A percentile compares a stretch with the other conserved stretches of the same genome.
Conservation (phyloP, 352 stramenopile species). For the Globisporangium emineosum region DNA sequence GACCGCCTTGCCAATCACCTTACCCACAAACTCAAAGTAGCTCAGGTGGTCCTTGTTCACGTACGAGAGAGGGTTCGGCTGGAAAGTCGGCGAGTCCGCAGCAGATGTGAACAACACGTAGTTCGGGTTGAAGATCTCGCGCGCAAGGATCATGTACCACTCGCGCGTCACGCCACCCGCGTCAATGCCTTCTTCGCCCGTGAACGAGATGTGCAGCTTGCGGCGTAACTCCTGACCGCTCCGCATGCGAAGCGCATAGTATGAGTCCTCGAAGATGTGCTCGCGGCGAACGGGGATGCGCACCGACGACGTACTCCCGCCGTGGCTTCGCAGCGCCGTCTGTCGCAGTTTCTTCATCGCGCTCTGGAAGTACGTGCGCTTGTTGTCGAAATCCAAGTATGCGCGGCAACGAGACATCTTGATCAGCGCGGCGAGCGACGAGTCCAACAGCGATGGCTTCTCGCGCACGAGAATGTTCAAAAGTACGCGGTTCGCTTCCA, state of each 20-base stretch:
- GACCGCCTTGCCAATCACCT: conserved; percentile 99
- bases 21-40: conserved; percentile 98
- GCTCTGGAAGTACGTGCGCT: conserved; percentile 98
- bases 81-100: conserved; percentile 98
- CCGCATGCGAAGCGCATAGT: conserved; percentile 95
- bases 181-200: conserved; percentile 97
- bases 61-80: conserved; percentile 98
- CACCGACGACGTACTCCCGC: conserved; percentile 88
- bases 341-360: conserved; percentile 91
- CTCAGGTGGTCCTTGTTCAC: conserved; percentile 99
- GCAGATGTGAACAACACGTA: conserved; percentile 99
- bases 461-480: conserved; percentile 97
- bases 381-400: conserved; percentile 99
- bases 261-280: conserved; percentile 99
- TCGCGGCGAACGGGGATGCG: conserved; percentile 90
- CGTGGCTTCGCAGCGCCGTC: conserved; percentile 76
- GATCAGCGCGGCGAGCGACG: conserved; percentile 94
- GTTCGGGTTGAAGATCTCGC: conserved; percentile 99
- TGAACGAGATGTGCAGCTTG: conserved; percentile 98
- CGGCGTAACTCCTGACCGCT: conserved; percentile 96
- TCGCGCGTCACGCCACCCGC: conserved; percentile 97
- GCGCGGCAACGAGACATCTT: conserved; percentile 93
- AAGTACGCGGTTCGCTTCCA: conserved; percentile 94
- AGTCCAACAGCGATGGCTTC: conserved; percentile 95
- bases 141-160: conserved; percentile 98